Evolutionary conservation across 2,329 filamentous ascomycete species (phyloP).

Genomic region (Dactylellina leptospora): DNA sequence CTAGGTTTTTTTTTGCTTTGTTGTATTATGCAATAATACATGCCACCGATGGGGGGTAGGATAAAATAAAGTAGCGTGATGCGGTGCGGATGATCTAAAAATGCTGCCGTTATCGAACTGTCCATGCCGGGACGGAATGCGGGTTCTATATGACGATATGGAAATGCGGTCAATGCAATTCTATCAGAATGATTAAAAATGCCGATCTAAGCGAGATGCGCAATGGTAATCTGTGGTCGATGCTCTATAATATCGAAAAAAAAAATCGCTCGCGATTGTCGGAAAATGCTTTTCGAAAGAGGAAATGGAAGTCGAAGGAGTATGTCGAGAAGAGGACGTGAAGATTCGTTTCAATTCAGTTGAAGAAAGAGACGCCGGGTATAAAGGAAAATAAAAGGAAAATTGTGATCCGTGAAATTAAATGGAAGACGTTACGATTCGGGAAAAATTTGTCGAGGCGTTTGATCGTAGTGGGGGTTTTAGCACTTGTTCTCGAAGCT

Average conservation of each 20-base stretch:
- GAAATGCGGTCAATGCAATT: background rate
- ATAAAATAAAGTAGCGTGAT: background rate
- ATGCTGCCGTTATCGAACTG: constrained; percentile 1
- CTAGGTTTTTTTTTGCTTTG: background rate
- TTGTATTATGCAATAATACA: constrained; percentile 24
- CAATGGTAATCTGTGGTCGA: background rate
- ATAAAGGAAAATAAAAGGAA: constrained; percentile 3
- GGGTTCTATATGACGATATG: background rate
- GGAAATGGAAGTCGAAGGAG: no score
- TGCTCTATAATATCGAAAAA: background rate
- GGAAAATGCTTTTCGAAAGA: constrained; percentile 4
- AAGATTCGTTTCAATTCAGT: constrained; percentile 10
- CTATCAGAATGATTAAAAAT: constrained; percentile 4
- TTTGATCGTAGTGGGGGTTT: background rate
- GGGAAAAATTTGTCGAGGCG: background rate
- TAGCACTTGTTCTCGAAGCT: constrained; percentile 52
- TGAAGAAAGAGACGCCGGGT: constrained; percentile 12
- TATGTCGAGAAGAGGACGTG: constrained; percentile 6
- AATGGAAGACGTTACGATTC: constrained; percentile 29
- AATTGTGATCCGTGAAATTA: constrained; percentile 1
- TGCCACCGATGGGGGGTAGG: background rate
- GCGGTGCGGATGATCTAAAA: background rate
- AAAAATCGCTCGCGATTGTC: constrained; percentile 2
- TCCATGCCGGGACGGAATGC: background rate
- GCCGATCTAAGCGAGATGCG: background rate